phyloP scores from a whole-genome alignment of 768 basidiomycete species.

The Russula brevipes region DNA sequence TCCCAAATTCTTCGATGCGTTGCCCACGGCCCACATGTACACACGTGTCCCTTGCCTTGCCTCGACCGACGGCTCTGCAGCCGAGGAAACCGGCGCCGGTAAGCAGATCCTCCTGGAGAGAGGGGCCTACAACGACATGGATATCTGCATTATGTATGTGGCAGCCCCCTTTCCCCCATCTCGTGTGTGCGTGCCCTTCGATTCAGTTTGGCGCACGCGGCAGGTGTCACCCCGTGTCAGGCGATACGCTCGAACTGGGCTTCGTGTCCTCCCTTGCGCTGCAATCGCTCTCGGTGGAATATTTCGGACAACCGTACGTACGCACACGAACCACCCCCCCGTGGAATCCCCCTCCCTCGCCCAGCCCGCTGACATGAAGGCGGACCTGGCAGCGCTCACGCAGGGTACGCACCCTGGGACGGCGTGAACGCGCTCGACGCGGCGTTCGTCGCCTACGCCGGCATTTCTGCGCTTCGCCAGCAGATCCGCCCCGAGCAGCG shows the following conservation, averaged over 20 bases:
- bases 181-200: neutral
- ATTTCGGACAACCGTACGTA: conserved; percentile 63
- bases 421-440: conserved; percentile 85
- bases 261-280: conserved; percentile 56
- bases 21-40: neutral
- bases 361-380: neutral
- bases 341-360: too few relatives aligned
- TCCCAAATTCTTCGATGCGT: neutral
- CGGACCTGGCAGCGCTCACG: conserved; percentile 55
- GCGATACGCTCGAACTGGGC: conserved; percentile 45
- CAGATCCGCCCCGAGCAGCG: conserved; percentile 81
- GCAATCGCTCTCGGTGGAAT: conserved; percentile 64
- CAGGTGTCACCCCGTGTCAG: conserved; percentile 72
- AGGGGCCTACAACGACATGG: conserved; percentile 78
- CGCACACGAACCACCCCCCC: too few relatives aligned
- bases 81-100: conserved; percentile 75
- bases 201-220: too few relatives aligned
- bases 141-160: conserved; percentile 67
- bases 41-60: neutral
- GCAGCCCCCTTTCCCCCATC: conserved; percentile 2
- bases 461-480: conserved; percentile 75
- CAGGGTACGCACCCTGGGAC: conserved; percentile 81
- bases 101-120: conserved; percentile 69
- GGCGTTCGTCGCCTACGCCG: conserved; percentile 77
- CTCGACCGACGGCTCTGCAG: conserved; percentile 34